A percentile compares a stretch with the other conserved stretches of the same genome.
Conservation (phyloP, 345 rosid species). For the Brassica rapa region DNA sequence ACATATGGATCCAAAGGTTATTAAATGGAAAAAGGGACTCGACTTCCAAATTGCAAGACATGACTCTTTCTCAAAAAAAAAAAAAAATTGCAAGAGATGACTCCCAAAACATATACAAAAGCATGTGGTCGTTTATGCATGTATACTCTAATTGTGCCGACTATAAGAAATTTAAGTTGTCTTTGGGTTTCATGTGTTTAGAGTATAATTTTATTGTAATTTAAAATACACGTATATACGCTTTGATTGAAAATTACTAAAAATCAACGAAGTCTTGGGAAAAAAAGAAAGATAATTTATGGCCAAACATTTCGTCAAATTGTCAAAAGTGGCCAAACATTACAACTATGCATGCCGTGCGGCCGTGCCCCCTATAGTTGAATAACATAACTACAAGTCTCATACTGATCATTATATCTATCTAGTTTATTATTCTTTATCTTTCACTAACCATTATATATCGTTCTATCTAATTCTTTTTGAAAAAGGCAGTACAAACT, state of each 20-base stretch:
- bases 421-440: background rate
- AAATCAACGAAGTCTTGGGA: background rate
- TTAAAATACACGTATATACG: background rate
- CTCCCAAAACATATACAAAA: conserved; percentile 28
- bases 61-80: background rate
- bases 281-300: background rate
- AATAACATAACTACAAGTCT: background rate
- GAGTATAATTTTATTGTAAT: background rate
- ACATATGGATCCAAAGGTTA: conserved; percentile 13
- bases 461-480: background rate
- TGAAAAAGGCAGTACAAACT: background rate
- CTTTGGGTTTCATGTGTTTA: background rate
- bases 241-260: background rate
- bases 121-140: conserved; percentile 4
- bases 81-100: too few relatives aligned
- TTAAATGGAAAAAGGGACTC: background rate
- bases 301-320: background rate
- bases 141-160: background rate
- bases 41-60: conserved; percentile 13
- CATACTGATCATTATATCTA: background rate
- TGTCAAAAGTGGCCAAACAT: conserved; percentile 20
- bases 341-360: background rate
- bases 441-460: background rate
- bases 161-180: background rate
- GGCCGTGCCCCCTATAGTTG: background rate